Conservation (phyloP, 2,329 filamentous ascomycete species). For the Trichoderma sp. region DNA sequence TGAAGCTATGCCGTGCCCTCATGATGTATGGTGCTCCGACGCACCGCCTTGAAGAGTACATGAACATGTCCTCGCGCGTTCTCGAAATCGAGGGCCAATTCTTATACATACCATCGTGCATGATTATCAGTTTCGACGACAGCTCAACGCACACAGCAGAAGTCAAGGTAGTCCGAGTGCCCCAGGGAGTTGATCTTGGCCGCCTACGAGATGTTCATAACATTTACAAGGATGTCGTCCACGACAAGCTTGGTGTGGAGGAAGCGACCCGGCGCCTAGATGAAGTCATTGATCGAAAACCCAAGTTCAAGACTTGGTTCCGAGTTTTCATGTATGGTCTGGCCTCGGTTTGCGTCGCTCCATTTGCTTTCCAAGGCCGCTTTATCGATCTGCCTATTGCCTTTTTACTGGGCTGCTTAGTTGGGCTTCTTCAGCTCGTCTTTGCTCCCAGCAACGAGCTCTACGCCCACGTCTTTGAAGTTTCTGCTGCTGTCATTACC, state of each 20-base stretch:
- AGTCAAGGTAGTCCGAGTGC: conserved; percentile 68
- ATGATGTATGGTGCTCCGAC: conserved; percentile 92
- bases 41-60: conserved; percentile 86
- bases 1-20: conserved; percentile 78
- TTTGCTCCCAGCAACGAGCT: conserved; percentile 72
- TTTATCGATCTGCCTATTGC: conserved; percentile 75
- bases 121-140: conserved; percentile 92
- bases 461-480: conserved; percentile 56
- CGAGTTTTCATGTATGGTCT: conserved; percentile 69
- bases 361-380: conserved; percentile 75
- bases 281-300: conserved; percentile 46
- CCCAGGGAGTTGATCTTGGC: conserved; percentile 70
- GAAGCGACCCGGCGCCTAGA: conserved; percentile 65
- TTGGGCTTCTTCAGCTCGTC: conserved; percentile 73
- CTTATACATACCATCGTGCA: conserved; percentile 84
- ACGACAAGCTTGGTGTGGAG: conserved; percentile 70
- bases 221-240: conserved; percentile 79
- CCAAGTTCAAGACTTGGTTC: conserved; percentile 51
- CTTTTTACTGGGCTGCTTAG: conserved; percentile 71
- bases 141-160: conserved; percentile 71
- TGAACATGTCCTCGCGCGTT: conserved; percentile 85
- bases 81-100: conserved; percentile 88
- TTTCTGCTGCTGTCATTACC: conserved; percentile 59
- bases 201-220: conserved; percentile 72
- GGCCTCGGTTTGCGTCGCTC: conserved; percentile 72